These are phyloP conservation scores for Phytophthora tentaculata DNA, from an alignment of 352 stramenopile genomes.

Conservation along the genomic window DNA sequence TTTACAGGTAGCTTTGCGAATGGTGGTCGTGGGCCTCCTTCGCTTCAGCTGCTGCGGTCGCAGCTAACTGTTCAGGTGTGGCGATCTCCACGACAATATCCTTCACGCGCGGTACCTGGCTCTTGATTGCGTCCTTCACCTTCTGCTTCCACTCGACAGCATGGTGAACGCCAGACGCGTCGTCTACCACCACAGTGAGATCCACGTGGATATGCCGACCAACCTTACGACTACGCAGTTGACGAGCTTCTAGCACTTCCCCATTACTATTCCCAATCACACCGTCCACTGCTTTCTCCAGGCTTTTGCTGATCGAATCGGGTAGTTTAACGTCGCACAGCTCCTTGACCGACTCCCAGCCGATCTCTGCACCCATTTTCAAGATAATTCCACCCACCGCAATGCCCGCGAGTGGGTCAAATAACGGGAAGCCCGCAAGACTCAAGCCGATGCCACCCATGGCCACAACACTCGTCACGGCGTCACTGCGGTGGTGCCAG, in stretches of 20 bases:
- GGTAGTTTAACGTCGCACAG: slow-evolving; percentile 70
- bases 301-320: slow-evolving; percentile 38
- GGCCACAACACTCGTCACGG: slow-evolving; percentile 81
- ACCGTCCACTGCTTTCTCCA: slow-evolving; percentile 41
- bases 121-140: slow-evolving; percentile 54
- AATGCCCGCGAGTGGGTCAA: slow-evolving; percentile 73
- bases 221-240: slow-evolving; percentile 64
- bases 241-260: slow-evolving; percentile 49
- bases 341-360: slow-evolving; percentile 62
- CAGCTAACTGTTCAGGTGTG: slow-evolving; percentile 33
- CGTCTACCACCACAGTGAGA: slow-evolving; percentile 58
- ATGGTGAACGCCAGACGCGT: slow-evolving; percentile 29
- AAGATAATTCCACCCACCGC: slow-evolving; percentile 76
- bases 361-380: slow-evolving; percentile 80
- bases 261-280: slow-evolving; percentile 52
- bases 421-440: slow-evolving; percentile 64
- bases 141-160: slow-evolving; percentile 68
- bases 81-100: slow-evolving; percentile 70
- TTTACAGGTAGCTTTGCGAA: slow-evolving; percentile 13
- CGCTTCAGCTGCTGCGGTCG: neutral
- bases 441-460: slow-evolving; percentile 70
- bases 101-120: slow-evolving; percentile 57
- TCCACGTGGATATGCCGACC: slow-evolving; percentile 68
- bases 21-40: slow-evolving; percentile 14
- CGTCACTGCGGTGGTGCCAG: slow-evolving; percentile 93